Evolutionary conservation across 2,329 filamentous ascomycete genomes (phyloP).

Genomic region (Paraconiothyrium brasiliense): DNA sequence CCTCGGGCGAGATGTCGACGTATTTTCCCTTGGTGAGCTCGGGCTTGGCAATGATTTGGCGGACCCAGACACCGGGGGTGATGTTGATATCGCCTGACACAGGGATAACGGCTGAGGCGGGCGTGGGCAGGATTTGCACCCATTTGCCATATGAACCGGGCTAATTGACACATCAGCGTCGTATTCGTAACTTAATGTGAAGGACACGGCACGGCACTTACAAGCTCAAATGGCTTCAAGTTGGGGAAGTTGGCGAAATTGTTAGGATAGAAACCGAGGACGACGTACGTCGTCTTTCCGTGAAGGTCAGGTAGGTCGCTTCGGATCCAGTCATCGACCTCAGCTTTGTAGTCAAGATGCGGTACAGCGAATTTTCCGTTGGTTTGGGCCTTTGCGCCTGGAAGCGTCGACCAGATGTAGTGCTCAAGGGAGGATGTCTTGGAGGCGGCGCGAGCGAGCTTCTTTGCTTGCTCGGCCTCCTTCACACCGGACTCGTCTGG

Average conservation of each 20-base stretch:
- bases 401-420: conserved; percentile 58
- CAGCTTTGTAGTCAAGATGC: conserved; percentile 53
- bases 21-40: conserved; percentile 24
- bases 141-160: conserved; percentile 23
- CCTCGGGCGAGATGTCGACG: conserved; percentile 21
- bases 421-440: conserved; percentile 50
- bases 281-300: conserved; percentile 30
- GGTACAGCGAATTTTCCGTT: conserved; percentile 44
- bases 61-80: conserved; percentile 28
- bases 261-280: conserved; percentile 28
- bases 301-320: conserved; percentile 30
- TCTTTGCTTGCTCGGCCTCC: conserved; percentile 51
- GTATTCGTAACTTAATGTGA: not conserved
- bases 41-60: conserved; percentile 28
- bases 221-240: conserved; percentile 26
- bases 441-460: conserved; percentile 52
- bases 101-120: conserved; percentile 20
- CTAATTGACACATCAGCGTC: not conserved
- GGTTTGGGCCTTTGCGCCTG: conserved; percentile 39
- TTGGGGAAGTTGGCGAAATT: conserved; percentile 27
- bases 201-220: not conserved
- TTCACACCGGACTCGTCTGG: conserved; percentile 42
- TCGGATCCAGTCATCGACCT: conserved; percentile 52
- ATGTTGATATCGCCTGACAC: conserved; percentile 28
- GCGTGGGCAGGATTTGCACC: conserved; percentile 23